Base-by-base conservation (phyloP, 129 eudicot genomes). In the Centella asiatica region DNA sequence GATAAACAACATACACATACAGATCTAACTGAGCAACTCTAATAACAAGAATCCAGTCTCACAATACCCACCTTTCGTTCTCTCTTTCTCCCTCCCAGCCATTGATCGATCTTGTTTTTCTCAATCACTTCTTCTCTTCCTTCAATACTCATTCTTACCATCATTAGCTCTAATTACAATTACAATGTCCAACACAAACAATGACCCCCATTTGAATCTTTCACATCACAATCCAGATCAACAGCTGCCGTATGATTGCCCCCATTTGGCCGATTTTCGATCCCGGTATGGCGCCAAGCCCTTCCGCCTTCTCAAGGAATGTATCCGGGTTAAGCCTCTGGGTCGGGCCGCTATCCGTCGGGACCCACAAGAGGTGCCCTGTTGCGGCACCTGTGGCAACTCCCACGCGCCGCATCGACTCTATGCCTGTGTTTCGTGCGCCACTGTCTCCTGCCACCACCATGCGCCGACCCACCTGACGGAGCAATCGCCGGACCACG, bases 281-380 rank as follows among this genome's bases (percentile, higher is more conserved):
- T 70, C 90, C 39, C 33, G 53, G 6, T 60, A 71, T 44, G 83
- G 85, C 22, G 52, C 81, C 42, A 66, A 74, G 55, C 81, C 87
- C 14, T 89, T 85, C 50, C 60, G 66, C 11, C 69, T 66, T 34
- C 72, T 82, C 4, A 71, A 69, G 19, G 81, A 75, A 19, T 65
- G 74, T 63, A 36, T 85, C 44, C 76, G 70, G 20, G 80, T 77
- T 54, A 71, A 65, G 5, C 96, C 94, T 18, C 64, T 73, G 13
- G 90, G 87, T 40, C 96, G 86, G 68, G 87, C 94, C 57, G 54
- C 81, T 28, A 73, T 84, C 54, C 75, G 70, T 1, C 44, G 69
- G 46, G 83, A 45, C 23, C 50, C 66, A 4, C 25, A 67, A 8
- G 72, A 71, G 69, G 27, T 45, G 4, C 48, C 78, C 65, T 59